Percentiles rank a stretch among this genome's conserved stretches.
phyloP scores from a whole-genome alignment of 2,329 filamentous ascomycete genomes.

The Aspergillus transmontanensis region DNA sequence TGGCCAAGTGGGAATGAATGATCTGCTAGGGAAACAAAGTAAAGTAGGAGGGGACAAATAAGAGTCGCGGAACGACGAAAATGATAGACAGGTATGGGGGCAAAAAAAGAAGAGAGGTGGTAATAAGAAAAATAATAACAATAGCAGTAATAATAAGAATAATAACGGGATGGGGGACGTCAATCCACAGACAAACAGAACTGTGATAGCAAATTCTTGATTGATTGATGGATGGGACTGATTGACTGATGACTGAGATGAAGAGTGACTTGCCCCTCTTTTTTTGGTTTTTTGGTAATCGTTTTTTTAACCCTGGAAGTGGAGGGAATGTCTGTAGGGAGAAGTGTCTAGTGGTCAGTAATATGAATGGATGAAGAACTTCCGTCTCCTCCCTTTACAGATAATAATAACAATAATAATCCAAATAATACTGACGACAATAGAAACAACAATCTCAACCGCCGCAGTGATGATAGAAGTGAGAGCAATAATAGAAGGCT shows the following conservation, averaged over 20 bases:
- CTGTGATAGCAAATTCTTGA: slow-evolving; percentile 8
- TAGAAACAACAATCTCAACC: neutral
- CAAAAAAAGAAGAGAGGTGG: slow-evolving; percentile 8
- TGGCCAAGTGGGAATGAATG: neutral
- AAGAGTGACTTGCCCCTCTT: slow-evolving; percentile 8
- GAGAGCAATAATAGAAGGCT: neutral
- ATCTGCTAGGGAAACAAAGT: slow-evolving; percentile 4
- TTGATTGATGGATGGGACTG: slow-evolving; percentile 7
- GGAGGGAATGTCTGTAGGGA: neutral
- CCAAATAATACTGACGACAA: slow-evolving; percentile 1
- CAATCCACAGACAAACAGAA: slow-evolving; percentile 8
- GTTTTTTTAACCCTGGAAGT: neutral
- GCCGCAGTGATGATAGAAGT: neutral
- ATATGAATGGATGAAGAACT: neutral
- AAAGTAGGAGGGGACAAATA: neutral
- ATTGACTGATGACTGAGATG: neutral
- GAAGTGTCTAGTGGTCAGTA: slow-evolving; percentile 1
- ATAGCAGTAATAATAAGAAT: neutral
- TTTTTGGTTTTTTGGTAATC: neutral
- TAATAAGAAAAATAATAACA: slow-evolving; percentile 11
- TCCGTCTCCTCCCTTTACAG: slow-evolving; percentile 5
- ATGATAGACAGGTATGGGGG: neutral
- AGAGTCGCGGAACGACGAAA: neutral
- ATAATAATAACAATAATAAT: neutral
- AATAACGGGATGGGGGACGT: neutral